A percentile compares a stretch with the other conserved stretches of the same genome.
These are phyloP conservation scores for Magnaporthiopsis rhizophila DNA, from an alignment of 2,329 filamentous ascomycete species.

Conservation along the genomic window DNA sequence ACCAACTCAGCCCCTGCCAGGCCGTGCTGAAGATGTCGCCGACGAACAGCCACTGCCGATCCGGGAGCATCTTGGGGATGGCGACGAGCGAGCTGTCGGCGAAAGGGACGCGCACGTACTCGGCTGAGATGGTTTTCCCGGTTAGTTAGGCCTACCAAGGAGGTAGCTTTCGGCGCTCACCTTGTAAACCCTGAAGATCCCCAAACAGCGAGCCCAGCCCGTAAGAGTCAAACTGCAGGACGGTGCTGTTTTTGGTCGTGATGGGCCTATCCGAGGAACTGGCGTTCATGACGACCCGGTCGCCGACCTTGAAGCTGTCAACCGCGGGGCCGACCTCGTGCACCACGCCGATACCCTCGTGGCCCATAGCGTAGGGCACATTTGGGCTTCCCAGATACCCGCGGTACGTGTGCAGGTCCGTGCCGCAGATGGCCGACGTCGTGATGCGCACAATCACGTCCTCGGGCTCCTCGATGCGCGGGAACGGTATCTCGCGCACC, in stretches of 20 bases:
- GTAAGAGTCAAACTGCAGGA: not conserved
- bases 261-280: not conserved
- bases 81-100: constrained; percentile 14
- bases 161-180: constrained; percentile 1
- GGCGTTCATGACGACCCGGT: constrained; percentile 28
- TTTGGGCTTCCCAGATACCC: constrained; percentile 16
- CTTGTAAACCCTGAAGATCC: constrained; percentile 2
- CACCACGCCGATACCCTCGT: constrained; percentile 34
- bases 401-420: constrained; percentile 26
- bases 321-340: constrained; percentile 26
- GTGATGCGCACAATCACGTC: constrained; percentile 29
- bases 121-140: constrained; percentile 13
- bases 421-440: constrained; percentile 26
- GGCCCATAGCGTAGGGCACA: constrained; percentile 22
- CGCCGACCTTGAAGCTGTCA: constrained; percentile 24
- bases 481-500: constrained; percentile 8
- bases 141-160: too few species aligned
- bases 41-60: constrained; percentile 19
- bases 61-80: constrained; percentile 12
- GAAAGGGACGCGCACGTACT: constrained; percentile 15
- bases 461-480: constrained; percentile 12
- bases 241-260: not conserved
- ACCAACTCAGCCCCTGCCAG: constrained; percentile 27
- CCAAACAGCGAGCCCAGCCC: constrained; percentile 3
- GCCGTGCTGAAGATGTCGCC: constrained; percentile 30